Conservation (phyloP, 805 yeast species). For the Pichia nakasei region DNA sequence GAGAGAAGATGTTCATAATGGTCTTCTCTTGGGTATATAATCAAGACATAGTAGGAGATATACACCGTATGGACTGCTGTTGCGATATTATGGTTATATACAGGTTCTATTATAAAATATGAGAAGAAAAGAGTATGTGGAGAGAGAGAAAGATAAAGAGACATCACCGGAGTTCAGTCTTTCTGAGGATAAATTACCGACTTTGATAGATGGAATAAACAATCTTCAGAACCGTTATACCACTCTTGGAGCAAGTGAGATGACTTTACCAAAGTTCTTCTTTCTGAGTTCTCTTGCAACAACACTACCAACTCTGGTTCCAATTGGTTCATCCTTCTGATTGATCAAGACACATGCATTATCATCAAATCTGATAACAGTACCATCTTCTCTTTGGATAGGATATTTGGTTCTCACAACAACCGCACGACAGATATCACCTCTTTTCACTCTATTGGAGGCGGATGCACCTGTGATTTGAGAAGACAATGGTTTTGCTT, state of each 20-base stretch:
- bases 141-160: too few relatives aligned
- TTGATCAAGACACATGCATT: slow-evolving; percentile 94
- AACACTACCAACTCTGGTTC: slow-evolving; percentile 83
- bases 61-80: too few relatives aligned
- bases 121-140: too few relatives aligned
- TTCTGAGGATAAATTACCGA: too few relatives aligned
- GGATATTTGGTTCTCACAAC: slow-evolving; percentile 80
- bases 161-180: too few relatives aligned
- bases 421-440: slow-evolving; percentile 93
- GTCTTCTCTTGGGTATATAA: too few relatives aligned
- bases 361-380: slow-evolving; percentile 82
- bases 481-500: slow-evolving; percentile 67
- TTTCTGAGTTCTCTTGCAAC: slow-evolving; percentile 88
- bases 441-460: slow-evolving; percentile 79
- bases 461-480: slow-evolving; percentile 67
- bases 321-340: slow-evolving; percentile 85
- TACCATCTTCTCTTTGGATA: slow-evolving; percentile 75
- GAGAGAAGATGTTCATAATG: too few relatives aligned
- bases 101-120: too few relatives aligned
- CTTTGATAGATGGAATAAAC: too few relatives aligned
- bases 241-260: slow-evolving; percentile 84
- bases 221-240: slow-evolving; percentile 26
- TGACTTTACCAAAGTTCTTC: slow-evolving; percentile 75
- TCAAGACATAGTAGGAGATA: too few relatives aligned
- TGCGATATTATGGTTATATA: too few relatives aligned